Percentiles rank a stretch among this genome's conserved stretches.
phyloP scores from a whole-genome alignment of 2,329 filamentous ascomycete species.

The Tolypocladium inflatum region DNA sequence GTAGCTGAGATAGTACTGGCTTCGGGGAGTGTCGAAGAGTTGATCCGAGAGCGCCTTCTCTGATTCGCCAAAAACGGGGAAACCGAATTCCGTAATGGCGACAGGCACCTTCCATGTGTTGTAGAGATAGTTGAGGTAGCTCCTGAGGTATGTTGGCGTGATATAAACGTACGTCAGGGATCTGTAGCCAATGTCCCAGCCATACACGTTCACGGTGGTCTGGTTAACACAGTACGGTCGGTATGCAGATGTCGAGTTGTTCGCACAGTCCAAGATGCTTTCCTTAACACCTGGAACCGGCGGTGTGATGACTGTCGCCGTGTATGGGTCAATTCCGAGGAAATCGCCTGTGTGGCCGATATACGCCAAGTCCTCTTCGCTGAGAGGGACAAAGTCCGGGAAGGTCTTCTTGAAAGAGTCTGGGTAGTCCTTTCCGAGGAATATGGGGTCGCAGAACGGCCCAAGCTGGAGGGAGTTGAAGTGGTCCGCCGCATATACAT shows the following conservation, averaged over 20 bases:
- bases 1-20: slow-evolving; percentile 44
- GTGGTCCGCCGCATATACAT: slow-evolving; percentile 34
- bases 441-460: slow-evolving; percentile 43
- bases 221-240: slow-evolving; percentile 45
- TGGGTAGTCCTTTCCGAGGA: slow-evolving; percentile 40
- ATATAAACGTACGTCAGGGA: slow-evolving; percentile 49
- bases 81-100: slow-evolving; percentile 46
- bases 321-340: slow-evolving; percentile 49
- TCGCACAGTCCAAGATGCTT: slow-evolving; percentile 37
- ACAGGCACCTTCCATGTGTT: slow-evolving; percentile 45
- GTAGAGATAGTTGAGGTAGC: slow-evolving; percentile 46
- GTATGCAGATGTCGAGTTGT: slow-evolving; percentile 31
- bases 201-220: slow-evolving; percentile 33
- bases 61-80: slow-evolving; percentile 40
- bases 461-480: slow-evolving; percentile 38
- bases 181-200: slow-evolving; percentile 50
- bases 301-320: slow-evolving; percentile 41
- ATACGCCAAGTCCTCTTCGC: slow-evolving; percentile 33
- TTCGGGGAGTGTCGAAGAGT: slow-evolving; percentile 42
- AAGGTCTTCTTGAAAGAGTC: slow-evolving; percentile 34
- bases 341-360: slow-evolving; percentile 44
- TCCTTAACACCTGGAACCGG: slow-evolving; percentile 21
- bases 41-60: slow-evolving; percentile 35
- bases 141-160: slow-evolving; percentile 47
- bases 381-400: slow-evolving; percentile 35